A percentile compares a stretch with the other conserved stretches of the same genome.
Evolutionary conservation across 768 basidiomycete species (phyloP).

Genomic region (Mrakia hoshinonis): DNA sequence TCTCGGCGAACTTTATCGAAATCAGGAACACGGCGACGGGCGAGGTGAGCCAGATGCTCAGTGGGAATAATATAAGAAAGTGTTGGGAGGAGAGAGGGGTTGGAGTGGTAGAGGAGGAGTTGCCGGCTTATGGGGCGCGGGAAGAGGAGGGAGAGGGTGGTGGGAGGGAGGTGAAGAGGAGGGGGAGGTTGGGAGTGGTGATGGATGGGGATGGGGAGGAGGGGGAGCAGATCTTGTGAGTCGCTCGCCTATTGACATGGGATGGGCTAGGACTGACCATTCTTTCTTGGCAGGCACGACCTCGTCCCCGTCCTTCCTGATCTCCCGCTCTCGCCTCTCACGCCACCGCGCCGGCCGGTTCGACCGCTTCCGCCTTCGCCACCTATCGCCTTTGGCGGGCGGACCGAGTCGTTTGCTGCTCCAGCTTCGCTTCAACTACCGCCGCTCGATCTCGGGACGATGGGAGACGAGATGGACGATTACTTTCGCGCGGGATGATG

Average conservation of each 20-base stretch:
- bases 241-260: background rate
- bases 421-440: no score
- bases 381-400: no score
- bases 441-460: no score
- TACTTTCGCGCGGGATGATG: no score
- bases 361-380: no score
- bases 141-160: background rate
- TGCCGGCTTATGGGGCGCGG: conserved; percentile 42
- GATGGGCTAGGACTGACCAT: background rate
- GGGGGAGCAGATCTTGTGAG: background rate
- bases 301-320: background rate
- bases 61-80: conserved; percentile 69
- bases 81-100: conserved; percentile 49
- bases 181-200: background rate
- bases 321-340: background rate
- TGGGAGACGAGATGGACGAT: no score
- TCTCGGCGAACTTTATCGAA: conserved; percentile 82
- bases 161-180: background rate
- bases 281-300: background rate
- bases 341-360: background rate
- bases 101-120: conserved; percentile 42
- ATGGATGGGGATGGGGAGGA: conserved; percentile 4
- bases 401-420: no score
- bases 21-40: conserved; percentile 54
- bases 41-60: conserved; percentile 39